Evolutionary conservation across 2,329 filamentous ascomycete species (phyloP).

Genomic region (Pseudogymnoascus sp.): DNA sequence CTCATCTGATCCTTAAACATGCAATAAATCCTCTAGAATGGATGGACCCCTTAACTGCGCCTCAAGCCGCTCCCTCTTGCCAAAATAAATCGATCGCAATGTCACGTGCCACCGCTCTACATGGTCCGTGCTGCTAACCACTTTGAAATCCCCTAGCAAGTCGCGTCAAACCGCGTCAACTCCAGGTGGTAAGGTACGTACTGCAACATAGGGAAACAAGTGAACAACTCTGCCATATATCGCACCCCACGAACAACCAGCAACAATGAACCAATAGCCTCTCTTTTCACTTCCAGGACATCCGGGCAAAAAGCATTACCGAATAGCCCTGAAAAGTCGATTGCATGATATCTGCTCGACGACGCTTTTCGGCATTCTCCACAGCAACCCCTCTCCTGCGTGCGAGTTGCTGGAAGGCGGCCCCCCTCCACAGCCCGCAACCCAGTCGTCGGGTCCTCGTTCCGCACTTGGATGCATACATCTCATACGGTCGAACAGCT

Average conservation of each 20-base stretch:
- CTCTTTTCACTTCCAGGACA: background rate
- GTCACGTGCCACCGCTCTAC: background rate
- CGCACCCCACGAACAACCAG: background rate
- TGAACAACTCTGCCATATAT: background rate
- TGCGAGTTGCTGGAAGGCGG: slow-evolving; percentile 23
- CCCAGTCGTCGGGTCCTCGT: slow-evolving; percentile 2
- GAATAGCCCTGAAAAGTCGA: slow-evolving; percentile 10
- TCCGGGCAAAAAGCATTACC: background rate
- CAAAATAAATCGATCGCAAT: background rate
- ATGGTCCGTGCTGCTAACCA: background rate
- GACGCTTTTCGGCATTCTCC: slow-evolving; percentile 20
- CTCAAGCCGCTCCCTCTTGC: background rate
- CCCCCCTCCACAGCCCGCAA: slow-evolving; percentile 6
- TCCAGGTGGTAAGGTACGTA: background rate
- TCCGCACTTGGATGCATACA: slow-evolving; percentile 11
- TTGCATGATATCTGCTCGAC: slow-evolving; percentile 26
- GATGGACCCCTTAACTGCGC: background rate
- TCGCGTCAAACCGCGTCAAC: slow-evolving; percentile 6
- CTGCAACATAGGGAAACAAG: background rate
- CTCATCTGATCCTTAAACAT: background rate
- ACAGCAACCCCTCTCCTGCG: slow-evolving; percentile 20
- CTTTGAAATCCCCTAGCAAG: background rate
- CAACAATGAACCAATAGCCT: background rate
- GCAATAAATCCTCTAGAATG: background rate
- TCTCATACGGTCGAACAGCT: slow-evolving; percentile 16